Percentiles rank a stretch among this genome's conserved stretches.
These are phyloP conservation scores for Cystofilobasidium capitatum DNA, from an alignment of 768 basidiomycete genomes.

Conservation along the genomic window DNA sequence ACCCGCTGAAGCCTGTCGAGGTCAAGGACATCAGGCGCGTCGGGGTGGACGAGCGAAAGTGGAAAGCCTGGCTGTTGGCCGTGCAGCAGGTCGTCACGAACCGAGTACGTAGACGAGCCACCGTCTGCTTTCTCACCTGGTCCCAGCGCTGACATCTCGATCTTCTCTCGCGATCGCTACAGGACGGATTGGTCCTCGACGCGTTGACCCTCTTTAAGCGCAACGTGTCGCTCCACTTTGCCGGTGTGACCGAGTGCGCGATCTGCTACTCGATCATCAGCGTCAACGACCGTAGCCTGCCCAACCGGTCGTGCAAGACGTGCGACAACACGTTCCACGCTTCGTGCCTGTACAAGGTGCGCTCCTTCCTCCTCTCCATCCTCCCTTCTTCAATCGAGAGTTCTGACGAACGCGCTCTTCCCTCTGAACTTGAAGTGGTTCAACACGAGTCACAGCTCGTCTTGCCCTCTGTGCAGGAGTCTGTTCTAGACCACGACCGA, in stretches of 20 bases:
- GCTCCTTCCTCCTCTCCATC: constrained; percentile 77
- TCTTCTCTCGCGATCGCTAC: not conserved
- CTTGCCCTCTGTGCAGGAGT: constrained; percentile 81
- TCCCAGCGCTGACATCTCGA: not conserved
- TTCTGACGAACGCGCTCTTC: not conserved
- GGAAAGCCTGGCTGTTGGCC: constrained; percentile 87
- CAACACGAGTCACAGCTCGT: constrained; percentile 75
- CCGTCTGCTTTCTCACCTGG: not conserved
- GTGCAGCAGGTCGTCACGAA: constrained; percentile 84
- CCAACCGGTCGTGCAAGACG: constrained; percentile 82
- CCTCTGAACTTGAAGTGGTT: constrained; percentile 56
- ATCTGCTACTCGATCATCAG: constrained; percentile 79
- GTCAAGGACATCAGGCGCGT: constrained; percentile 74
- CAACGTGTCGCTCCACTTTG: constrained; percentile 85
- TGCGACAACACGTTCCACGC: constrained; percentile 93
- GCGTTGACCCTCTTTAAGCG: constrained; percentile 83
- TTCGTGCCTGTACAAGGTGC: constrained; percentile 87
- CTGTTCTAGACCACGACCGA: constrained; percentile 30
- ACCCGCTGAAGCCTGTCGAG: constrained; percentile 79
- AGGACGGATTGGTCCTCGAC: constrained; percentile 87
- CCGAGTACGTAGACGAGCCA: constrained; percentile 70
- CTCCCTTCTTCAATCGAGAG: constrained; percentile 54
- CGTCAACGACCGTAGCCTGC: constrained; percentile 74
- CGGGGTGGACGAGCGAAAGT: constrained; percentile 78
- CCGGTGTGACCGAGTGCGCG: constrained; percentile 90